Percentiles rank a stretch among this genome's conserved stretches.
Evolutionary conservation across 768 basidiomycete genomes (phyloP).

Genomic region (Lactarius hengduanensis): DNA sequence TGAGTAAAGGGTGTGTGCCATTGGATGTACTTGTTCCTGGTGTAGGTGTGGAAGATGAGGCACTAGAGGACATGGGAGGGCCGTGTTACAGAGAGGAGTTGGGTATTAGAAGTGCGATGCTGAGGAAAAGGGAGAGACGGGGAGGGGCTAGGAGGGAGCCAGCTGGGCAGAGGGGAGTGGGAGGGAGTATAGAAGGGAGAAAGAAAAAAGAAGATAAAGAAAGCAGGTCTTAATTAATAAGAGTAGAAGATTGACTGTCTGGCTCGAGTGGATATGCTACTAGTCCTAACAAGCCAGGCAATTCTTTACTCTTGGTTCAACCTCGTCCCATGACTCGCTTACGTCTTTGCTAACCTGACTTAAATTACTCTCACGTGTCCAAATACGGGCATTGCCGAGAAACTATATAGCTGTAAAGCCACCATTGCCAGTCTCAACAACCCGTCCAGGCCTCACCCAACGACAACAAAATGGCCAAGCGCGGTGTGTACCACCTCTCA

Average conservation of each 20-base stretch:
- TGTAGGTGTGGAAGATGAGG: slow-evolving; percentile 50
- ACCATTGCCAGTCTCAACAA: slow-evolving; percentile 18
- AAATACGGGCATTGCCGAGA: slow-evolving; percentile 23
- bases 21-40: slow-evolving; percentile 46
- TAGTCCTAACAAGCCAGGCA: too few species aligned
- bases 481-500: slow-evolving; percentile 33
- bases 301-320: slow-evolving; percentile 10
- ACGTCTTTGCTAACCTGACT: slow-evolving; percentile 1
- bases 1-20: slow-evolving; percentile 50
- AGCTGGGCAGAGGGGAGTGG: slow-evolving; percentile 1
- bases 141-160: slow-evolving; percentile 12
- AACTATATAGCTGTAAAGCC: slow-evolving; percentile 37
- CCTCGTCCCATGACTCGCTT: slow-evolving; percentile 4
- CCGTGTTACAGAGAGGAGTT: slow-evolving; percentile 27
- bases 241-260: background rate
- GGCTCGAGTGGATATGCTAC: slow-evolving; percentile 1
- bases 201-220: too few species aligned
- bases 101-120: slow-evolving; percentile 14
- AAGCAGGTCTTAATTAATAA: slow-evolving; percentile 10
- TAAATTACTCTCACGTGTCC: slow-evolving; percentile 7
- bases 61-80: slow-evolving; percentile 26
- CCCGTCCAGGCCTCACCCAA: slow-evolving; percentile 27
- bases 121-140: slow-evolving; percentile 12
- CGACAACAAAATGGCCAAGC: slow-evolving; percentile 38
- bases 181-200: slow-evolving; percentile 10